phyloP scores from a whole-genome alignment of 2,329 filamentous ascomycete species.

The Aureobasidium namibiae region DNA sequence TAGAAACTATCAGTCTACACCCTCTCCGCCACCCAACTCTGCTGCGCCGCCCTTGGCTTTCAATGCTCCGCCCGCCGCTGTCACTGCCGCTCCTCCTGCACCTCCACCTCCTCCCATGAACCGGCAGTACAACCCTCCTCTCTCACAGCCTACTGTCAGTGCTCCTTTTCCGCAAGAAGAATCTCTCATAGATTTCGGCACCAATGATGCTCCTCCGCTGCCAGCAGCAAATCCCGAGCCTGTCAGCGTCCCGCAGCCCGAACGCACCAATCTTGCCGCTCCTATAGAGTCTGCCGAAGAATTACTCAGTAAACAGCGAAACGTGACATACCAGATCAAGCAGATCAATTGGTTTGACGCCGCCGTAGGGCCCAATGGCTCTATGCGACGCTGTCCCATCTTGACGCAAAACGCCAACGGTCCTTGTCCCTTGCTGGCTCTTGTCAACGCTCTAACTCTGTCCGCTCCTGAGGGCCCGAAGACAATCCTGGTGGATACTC shows the following conservation, averaged over 20 bases:
- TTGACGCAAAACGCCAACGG: conserved; percentile 90
- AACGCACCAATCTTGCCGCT: not conserved
- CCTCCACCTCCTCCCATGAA: conserved; percentile 8
- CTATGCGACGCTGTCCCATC: conserved; percentile 71
- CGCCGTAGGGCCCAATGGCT: conserved; percentile 44
- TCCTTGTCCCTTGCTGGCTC: conserved; percentile 82
- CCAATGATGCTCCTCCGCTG: conserved; percentile 23
- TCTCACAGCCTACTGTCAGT: too few species aligned
- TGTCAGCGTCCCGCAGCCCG: not conserved
- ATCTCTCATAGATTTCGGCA: conserved; percentile 23
- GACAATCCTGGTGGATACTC: conserved; percentile 67
- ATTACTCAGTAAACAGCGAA: conserved; percentile 38
- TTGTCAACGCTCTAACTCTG: conserved; percentile 85
- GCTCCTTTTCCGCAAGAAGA: conserved; percentile 15
- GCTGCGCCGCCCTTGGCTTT: not conserved
- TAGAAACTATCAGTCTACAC: not conserved
- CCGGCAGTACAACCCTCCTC: not conserved
- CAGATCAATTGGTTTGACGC: conserved; percentile 78
- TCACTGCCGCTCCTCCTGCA: not conserved
- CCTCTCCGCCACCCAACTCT: not conserved
- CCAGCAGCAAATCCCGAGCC: conserved; percentile 18
- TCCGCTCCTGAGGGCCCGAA: conserved; percentile 61
- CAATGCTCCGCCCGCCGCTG: not conserved
- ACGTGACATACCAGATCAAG: conserved; percentile 87
- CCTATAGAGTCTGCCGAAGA: conserved; percentile 25